These are phyloP conservation scores for Suhomyces xylopsoci DNA, from an alignment of 805 yeast species.

Conservation along the genomic window DNA sequence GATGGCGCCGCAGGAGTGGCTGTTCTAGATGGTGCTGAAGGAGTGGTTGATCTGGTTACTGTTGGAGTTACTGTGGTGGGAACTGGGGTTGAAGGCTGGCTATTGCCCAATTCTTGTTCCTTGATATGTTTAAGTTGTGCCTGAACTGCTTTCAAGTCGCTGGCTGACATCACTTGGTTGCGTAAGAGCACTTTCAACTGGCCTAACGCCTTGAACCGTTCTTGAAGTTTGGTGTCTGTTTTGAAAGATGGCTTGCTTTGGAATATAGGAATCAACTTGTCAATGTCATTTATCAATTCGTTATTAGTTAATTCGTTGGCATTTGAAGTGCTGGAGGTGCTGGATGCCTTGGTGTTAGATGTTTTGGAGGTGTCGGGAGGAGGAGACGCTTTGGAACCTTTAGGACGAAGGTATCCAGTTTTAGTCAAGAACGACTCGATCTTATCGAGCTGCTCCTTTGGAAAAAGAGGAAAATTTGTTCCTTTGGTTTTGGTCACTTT, in stretches of 20 bases:
- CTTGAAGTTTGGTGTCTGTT: slow-evolving; percentile 41
- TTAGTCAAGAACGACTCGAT: slow-evolving; percentile 67
- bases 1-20: slow-evolving; percentile 6
- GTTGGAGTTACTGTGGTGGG: slow-evolving; percentile 14
- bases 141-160: slow-evolving; percentile 38
- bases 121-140: slow-evolving; percentile 36
- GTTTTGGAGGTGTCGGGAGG: not conserved
- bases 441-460: slow-evolving; percentile 60
- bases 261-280: slow-evolving; percentile 41
- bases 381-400: not conserved
- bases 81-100: slow-evolving; percentile 11
- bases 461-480: slow-evolving; percentile 69
- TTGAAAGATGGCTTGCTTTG: slow-evolving; percentile 34
- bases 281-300: slow-evolving; percentile 31
- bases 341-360: not conserved
- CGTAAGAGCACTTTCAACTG: slow-evolving; percentile 42
- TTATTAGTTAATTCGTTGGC: slow-evolving; percentile 12
- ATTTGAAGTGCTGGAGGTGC: not conserved
- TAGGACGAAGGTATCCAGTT: slow-evolving; percentile 21
- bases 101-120: slow-evolving; percentile 22
- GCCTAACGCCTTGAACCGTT: slow-evolving; percentile 42
- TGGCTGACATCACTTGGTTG: slow-evolving; percentile 31
- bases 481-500: slow-evolving; percentile 57
- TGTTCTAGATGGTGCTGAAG: slow-evolving; percentile 6
- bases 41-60: slow-evolving; percentile 5